A percentile compares a stretch with the other conserved stretches of the same genome.
phyloP scores from a whole-genome alignment of 225 moss, liverwort and hornwort species.

The Marchantia polymorpha region DNA sequence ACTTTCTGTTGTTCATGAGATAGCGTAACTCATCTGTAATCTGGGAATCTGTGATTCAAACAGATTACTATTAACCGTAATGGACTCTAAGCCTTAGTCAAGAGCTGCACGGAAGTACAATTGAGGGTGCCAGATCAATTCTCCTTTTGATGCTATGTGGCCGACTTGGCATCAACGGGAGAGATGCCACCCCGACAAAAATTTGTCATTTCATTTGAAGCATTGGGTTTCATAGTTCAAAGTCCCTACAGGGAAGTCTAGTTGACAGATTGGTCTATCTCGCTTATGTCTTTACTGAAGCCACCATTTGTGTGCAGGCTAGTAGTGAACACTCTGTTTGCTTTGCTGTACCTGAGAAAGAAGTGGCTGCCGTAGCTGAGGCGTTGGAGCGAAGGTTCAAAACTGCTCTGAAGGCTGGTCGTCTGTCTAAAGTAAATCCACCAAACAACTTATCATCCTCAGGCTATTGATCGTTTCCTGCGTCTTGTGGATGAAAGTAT shows the following conservation, averaged over 20 bases:
- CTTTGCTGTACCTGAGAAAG: constrained; percentile 86
- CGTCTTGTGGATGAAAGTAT: too few relatives aligned
- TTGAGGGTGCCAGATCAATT: background rate
- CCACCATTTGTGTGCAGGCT: constrained; percentile 49
- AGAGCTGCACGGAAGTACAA: background rate
- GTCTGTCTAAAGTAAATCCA: constrained; percentile 67
- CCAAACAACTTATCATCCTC: too few relatives aligned
- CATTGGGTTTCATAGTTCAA: too few relatives aligned
- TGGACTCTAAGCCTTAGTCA: background rate
- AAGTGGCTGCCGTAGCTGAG: constrained; percentile 60
- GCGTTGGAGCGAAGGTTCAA: constrained; percentile 80
- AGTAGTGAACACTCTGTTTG: constrained; percentile 98
- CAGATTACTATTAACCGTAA: background rate
- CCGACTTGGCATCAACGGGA: too few relatives aligned
- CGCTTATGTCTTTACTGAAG: background rate
- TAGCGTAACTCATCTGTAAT: too few relatives aligned
- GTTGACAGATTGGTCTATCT: background rate
- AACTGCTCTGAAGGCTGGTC: constrained; percentile 77
- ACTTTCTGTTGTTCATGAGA: background rate
- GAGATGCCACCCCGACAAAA: background rate
- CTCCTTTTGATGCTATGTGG: background rate
- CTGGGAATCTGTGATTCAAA: too few relatives aligned
- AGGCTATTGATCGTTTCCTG: too few relatives aligned
- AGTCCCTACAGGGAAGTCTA: background rate
- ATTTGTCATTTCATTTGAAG: background rate